These are phyloP conservation scores for Antitrichia curtipendula DNA, from an alignment of 225 moss, liverwort and hornwort genomes.

Conservation along the genomic window DNA sequence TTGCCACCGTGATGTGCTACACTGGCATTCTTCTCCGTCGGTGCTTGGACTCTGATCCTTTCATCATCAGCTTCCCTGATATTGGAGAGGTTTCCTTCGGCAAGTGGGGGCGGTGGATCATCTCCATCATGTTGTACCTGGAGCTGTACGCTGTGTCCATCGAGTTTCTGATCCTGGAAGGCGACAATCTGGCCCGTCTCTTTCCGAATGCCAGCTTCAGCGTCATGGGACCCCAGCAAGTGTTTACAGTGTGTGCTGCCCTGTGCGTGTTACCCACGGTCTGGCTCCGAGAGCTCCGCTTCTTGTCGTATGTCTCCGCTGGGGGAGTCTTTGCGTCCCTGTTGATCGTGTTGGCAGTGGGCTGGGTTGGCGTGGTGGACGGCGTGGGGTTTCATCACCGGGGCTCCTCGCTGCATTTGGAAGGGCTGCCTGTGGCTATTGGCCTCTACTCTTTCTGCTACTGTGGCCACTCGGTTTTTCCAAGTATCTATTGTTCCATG, in stretches of 20 bases:
- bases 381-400: slow-evolving; percentile 72
- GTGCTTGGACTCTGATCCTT: slow-evolving; percentile 49
- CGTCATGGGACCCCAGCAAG: slow-evolving; percentile 15
- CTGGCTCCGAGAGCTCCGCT: slow-evolving; percentile 66
- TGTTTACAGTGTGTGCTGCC: slow-evolving; percentile 49
- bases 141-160: slow-evolving; percentile 80
- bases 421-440: slow-evolving; percentile 73
- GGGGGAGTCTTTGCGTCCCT: slow-evolving; percentile 72
- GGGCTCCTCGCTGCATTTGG: slow-evolving; percentile 42
- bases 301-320: slow-evolving; percentile 79
- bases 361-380: slow-evolving; percentile 58
- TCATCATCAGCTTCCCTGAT: slow-evolving; percentile 59
- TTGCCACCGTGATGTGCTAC: slow-evolving; percentile 59
- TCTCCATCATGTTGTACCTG: slow-evolving; percentile 57
- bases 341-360: slow-evolving; percentile 45
- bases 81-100: slow-evolving; percentile 84
- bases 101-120: slow-evolving; percentile 50
- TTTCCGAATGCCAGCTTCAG: slow-evolving; percentile 33
- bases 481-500: slow-evolving; percentile 86
- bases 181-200: slow-evolving; percentile 72
- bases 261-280: slow-evolving; percentile 68
- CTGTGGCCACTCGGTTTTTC: slow-evolving; percentile 90
- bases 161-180: slow-evolving; percentile 84
- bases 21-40: slow-evolving; percentile 69
- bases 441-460: slow-evolving; percentile 93